These are phyloP conservation scores for Aplosporella prunicola DNA, from an alignment of 2,329 filamentous ascomycete genomes.

Conservation along the genomic window DNA sequence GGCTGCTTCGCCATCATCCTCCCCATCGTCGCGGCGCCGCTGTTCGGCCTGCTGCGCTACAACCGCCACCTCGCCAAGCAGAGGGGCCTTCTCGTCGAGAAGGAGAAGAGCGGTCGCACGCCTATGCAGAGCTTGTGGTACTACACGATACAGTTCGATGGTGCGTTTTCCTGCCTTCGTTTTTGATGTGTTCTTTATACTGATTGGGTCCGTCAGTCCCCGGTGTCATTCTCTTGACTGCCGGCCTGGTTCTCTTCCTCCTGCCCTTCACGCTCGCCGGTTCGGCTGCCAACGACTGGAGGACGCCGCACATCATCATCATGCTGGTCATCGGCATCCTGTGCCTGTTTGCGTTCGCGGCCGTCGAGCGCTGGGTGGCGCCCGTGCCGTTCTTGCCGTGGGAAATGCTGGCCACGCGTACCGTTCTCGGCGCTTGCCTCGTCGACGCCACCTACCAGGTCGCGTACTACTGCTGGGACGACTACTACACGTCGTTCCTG, in stretches of 20 bases:
- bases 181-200: constrained; percentile 13
- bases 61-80: constrained; percentile 23
- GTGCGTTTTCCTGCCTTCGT: constrained; percentile 13
- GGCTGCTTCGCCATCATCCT: constrained; percentile 57
- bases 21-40: constrained; percentile 43
- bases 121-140: constrained; percentile 37
- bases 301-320: constrained; percentile 31
- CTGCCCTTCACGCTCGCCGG: constrained; percentile 47
- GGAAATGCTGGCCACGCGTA: constrained; percentile 39
- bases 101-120: constrained; percentile 37
- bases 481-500: constrained; percentile 33
- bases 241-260: constrained; percentile 54
- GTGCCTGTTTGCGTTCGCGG: constrained; percentile 27
- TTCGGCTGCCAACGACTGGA: constrained; percentile 22
- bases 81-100: constrained; percentile 41
- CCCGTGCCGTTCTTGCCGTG: constrained; percentile 35
- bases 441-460: constrained; percentile 27
- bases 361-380: constrained; percentile 33
- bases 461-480: constrained; percentile 24
- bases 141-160: constrained; percentile 54
- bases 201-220: constrained; percentile 31
- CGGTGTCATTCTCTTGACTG: constrained; percentile 52
- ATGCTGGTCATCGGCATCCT: constrained; percentile 31
- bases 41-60: neutral
- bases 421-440: constrained; percentile 43